Evolutionary conservation across 495 filamentous ascomycete genomes (phyloP), one percentile per base, ranked within the genome.

Genomic region (Tirmania nivea): DNA sequence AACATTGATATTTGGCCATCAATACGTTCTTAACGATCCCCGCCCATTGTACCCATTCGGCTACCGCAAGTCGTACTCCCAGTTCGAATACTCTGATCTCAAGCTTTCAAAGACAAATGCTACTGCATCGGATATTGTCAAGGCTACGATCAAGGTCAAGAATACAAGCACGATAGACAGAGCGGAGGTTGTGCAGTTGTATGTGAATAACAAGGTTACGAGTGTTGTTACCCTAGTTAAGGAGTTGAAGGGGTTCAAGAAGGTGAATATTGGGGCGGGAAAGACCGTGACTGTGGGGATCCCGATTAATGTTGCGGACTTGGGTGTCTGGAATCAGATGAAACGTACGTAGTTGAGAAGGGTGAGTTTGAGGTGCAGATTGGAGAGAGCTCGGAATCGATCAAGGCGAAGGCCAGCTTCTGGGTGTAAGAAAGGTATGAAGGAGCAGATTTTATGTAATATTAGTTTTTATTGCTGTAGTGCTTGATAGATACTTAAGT

Each of bases 181-280:
- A 0, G 71, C 74, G 5, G 79, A 85, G 60, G 79, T 83, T 25
- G 77, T 84, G 52, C 81, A 84, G 64, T 66, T 80, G 9, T 84
- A 84, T 54, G 67, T 84, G 21, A 70, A 69, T 16, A 76, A 80
- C 57, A 64, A 76, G 49, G 69, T 81, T 54, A 67, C 76, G 10
- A 74, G 74, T n/a, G 74, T 78, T 1, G 74, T 78, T 11, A 74
- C 79, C 52, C 80, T 81, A 5, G 80, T 81, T 58, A 71, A 74
- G 42, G 67, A 75, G 64, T 66, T 84, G 12, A 80, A 77, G 66
- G 80, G 80, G 0, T 85, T 84, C 61, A 65, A 70, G n/a, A 84
- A 84, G 68, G 74, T 83, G 4, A 58, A 70, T 17, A 65, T 84
- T 42, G 69, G 68, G 48, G 75, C 79, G 0, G 79, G 79, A 0